Evolutionary conservation across 2,329 filamentous ascomycete genomes (phyloP).

Genomic region (Colletotrichum lini): DNA sequence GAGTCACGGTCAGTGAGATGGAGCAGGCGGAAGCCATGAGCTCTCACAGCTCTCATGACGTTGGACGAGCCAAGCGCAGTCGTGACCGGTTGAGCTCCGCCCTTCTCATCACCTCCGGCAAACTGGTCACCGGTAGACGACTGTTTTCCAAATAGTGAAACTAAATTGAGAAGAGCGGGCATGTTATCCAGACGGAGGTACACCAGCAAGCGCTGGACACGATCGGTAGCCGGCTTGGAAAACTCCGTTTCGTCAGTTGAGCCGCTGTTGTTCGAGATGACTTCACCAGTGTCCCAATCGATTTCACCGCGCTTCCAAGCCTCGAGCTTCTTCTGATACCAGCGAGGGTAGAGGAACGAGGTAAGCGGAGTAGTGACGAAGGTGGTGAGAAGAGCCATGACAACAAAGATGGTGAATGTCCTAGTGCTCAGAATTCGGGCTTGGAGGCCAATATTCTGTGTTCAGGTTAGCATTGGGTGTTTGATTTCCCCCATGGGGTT

Average conservation of each 20-base stretch:
- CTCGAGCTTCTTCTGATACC: conserved; percentile 67
- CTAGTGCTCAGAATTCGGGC: conserved; percentile 84
- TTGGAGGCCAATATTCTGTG: conserved; percentile 79
- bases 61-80: background rate
- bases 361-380: conserved; percentile 87
- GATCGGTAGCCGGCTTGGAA: conserved; percentile 62
- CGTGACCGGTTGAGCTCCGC: background rate
- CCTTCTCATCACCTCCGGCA: conserved; percentile 34
- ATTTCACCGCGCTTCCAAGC: conserved; percentile 85
- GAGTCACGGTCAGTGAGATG: conserved; percentile 94
- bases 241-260: conserved; percentile 55
- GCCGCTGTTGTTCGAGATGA: conserved; percentile 49
- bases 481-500: too few relatives aligned
- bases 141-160: conserved; percentile 79
- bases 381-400: conserved; percentile 92
- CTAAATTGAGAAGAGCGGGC: conserved; percentile 84
- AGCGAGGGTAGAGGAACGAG: conserved; percentile 79
- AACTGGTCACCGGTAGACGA: conserved; percentile 43
- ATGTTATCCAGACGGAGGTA: conserved; percentile 90
- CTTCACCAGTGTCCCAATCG: conserved; percentile 77
- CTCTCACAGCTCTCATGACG: conserved; percentile 68
- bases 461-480: background rate
- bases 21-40: conserved; percentile 87
- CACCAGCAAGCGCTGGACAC: conserved; percentile 78
- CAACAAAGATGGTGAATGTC: conserved; percentile 94